phyloP scores from a whole-genome alignment of 148 eudicot genomes.

The Vaccinium macrocarpon region DNA sequence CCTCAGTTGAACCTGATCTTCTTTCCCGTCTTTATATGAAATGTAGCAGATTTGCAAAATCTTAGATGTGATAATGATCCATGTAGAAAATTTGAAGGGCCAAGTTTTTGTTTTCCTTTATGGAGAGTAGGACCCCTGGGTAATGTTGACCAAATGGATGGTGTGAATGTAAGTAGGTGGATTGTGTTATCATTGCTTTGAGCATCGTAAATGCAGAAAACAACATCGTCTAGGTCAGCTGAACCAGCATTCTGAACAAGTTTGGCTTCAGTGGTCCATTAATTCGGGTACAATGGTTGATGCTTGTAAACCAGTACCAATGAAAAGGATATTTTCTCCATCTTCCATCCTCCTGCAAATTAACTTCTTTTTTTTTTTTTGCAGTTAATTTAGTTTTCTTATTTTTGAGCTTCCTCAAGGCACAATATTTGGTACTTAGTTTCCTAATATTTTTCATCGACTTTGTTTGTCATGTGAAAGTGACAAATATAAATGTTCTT shows the following conservation, averaged over 20 bases:
- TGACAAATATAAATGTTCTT: not conserved
- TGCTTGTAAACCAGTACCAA: not conserved
- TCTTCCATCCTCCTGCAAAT: not conserved
- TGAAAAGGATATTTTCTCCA: not conserved
- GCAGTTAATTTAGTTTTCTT: not conserved
- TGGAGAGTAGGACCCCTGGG: not conserved
- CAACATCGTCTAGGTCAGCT: not conserved
- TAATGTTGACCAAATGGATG: not conserved
- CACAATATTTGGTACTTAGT: not conserved
- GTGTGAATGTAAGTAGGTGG: not conserved
- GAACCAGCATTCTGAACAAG: not conserved
- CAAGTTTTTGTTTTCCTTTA: not conserved
- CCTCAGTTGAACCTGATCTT: not conserved
- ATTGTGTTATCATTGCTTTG: not conserved
- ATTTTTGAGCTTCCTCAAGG: slow-evolving; percentile 6
- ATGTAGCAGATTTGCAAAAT: not conserved
- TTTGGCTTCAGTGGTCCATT: not conserved
- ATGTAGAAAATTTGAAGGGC: no score
- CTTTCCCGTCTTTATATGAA: slow-evolving; percentile 3
- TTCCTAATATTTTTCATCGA: not conserved
- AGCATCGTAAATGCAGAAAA: not conserved
- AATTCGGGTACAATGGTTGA: not conserved
- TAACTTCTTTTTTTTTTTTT: not conserved
- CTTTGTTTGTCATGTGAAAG: not conserved
- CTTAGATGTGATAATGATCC: not conserved